These are phyloP conservation scores for Argentina anserina DNA, from an alignment of 306 rosid genomes.

Conservation along the genomic window DNA sequence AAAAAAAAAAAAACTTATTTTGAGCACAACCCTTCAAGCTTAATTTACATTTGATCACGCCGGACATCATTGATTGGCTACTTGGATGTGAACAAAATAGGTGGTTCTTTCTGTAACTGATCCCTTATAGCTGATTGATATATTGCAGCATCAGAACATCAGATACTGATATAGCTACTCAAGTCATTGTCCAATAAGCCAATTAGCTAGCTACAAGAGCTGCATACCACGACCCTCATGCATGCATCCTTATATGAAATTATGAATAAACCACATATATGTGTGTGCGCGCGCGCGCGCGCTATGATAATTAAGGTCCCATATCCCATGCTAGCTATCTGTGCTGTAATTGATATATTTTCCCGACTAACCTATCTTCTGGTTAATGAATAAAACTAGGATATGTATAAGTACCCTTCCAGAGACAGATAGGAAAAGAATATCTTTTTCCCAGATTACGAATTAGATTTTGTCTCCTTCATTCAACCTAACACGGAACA, in stretches of 20 bases:
- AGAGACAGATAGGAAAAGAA: constrained; percentile 1
- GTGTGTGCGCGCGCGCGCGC: too few relatives aligned
- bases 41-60: too few relatives aligned
- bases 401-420: neutral
- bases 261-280: too few relatives aligned
- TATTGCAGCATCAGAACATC: neutral
- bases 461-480: constrained; percentile 6
- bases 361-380: too few relatives aligned
- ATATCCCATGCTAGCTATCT: neutral
- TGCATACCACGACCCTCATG: neutral
- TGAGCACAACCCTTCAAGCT: neutral
- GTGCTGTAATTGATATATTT: too few relatives aligned
- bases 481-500: constrained; percentile 19
- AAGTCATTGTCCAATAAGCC: constrained; percentile 9
- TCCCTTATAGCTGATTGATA: neutral
- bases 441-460: neutral
- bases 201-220: neutral
- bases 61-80: neutral
- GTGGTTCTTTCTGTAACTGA: neutral
- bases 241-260: neutral
- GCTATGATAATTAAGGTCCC: neutral
- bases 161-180: neutral
- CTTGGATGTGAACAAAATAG: neutral
- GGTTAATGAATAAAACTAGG: too few relatives aligned
- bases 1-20: too few relatives aligned